Percentiles rank a stretch among this genome's conserved stretches.
phyloP scores from a whole-genome alignment of 1,284 basidiomycete genomes.

The Marasmius sp. region DNA sequence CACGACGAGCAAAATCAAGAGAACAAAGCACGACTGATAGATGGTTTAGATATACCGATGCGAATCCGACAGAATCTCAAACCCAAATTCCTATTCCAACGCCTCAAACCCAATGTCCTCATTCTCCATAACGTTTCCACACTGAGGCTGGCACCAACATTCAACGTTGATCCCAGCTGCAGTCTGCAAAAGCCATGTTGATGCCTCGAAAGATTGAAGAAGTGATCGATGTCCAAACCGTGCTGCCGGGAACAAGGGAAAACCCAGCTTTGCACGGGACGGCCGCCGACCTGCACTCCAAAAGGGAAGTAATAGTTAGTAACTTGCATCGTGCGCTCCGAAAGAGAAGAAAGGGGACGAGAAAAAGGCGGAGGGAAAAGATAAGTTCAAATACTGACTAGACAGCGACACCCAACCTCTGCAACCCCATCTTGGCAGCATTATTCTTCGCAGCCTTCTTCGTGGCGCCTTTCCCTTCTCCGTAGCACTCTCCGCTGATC shows the following conservation, averaged over 20 bases:
- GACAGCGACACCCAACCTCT: constrained; percentile 46
- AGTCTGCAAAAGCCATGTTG: constrained; percentile 58
- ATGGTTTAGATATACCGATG: not conserved
- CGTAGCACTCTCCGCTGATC: constrained; percentile 57
- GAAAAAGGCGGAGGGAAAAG: not conserved
- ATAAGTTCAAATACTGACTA: constrained; percentile 28
- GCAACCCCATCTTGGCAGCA: constrained; percentile 59
- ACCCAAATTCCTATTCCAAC: not conserved
- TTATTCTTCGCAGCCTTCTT: constrained; percentile 78
- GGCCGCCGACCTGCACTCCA: not conserved
- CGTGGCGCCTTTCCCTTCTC: constrained; percentile 62
- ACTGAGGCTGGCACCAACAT: constrained; percentile 43
- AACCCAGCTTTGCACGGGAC: not conserved
- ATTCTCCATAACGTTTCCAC: constrained; percentile 51
- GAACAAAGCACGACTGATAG: not conserved
- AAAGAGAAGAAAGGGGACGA: not conserved
- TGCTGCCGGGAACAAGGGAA: not conserved
- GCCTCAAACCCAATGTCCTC: constrained; percentile 13
- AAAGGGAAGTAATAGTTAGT: not conserved
- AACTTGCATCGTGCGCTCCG: constrained; percentile 1
- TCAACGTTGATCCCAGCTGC: constrained; percentile 40
- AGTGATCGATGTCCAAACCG: not conserved
- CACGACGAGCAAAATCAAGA: not conserved
- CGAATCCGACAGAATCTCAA: not conserved
- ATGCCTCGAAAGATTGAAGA: constrained; percentile 1